phyloP scores from a whole-genome alignment of 352 stramenopile species.

The Phytopythium vexans region DNA sequence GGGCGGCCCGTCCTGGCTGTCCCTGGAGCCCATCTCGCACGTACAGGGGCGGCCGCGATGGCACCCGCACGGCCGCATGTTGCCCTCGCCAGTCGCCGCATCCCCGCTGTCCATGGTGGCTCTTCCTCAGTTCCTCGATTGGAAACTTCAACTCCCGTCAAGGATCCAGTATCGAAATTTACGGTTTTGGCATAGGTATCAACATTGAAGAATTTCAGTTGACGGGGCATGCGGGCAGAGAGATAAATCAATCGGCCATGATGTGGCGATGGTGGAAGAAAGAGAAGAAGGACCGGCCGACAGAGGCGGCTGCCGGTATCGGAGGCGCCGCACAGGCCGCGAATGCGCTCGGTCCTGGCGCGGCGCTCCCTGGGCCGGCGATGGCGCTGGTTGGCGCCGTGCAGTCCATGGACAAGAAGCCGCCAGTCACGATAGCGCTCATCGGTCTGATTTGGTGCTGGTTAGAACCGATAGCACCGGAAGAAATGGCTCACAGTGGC shows the following conservation, averaged over 20 bases:
- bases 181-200: neutral
- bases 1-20: neutral
- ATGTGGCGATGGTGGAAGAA: constrained; percentile 3
- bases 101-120: constrained; percentile 15
- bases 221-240: too few relatives aligned
- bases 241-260: neutral
- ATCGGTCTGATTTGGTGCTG: constrained; percentile 24
- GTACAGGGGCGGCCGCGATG: constrained; percentile 52
- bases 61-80: constrained; percentile 63
- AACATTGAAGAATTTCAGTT: neutral
- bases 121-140: neutral
- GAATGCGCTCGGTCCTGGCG: too few relatives aligned
- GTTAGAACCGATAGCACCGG: neutral
- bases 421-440: constrained; percentile 39
- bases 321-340: neutral
- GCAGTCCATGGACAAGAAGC: constrained; percentile 57
- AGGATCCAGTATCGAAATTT: neutral
- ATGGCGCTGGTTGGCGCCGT: constrained; percentile 38
- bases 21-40: constrained; percentile 40
- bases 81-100: constrained; percentile 24
- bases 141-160: neutral
- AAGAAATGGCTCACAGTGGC: neutral
- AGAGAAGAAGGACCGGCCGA: neutral
- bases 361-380: constrained; percentile 12
- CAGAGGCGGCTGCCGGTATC: neutral